A percentile compares a stretch with the other conserved stretches of the same genome.
Evolutionary conservation across 2,329 filamentous ascomycete genomes (phyloP).

Genomic region (Pezicula radicicola): DNA sequence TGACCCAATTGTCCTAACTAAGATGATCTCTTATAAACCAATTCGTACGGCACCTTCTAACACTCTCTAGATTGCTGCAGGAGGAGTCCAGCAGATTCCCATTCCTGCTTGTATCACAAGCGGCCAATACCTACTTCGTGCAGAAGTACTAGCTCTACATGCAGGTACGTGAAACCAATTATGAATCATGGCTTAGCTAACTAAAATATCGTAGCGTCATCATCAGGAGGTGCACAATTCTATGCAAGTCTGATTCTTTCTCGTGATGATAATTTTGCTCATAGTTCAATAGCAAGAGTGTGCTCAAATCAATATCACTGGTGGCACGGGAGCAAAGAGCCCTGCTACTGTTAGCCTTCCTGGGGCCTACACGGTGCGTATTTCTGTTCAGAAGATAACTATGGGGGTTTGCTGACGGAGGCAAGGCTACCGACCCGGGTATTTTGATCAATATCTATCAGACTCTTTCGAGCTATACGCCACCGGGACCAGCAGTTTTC

Average conservation of each 20-base stretch:
- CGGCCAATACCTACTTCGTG: constrained; percentile 56
- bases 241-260: constrained; percentile 27
- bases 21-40: no score
- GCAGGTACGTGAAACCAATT: constrained; percentile 25
- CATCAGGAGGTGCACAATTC: constrained; percentile 39
- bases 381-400: constrained; percentile 12
- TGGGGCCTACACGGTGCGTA: constrained; percentile 25
- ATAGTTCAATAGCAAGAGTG: constrained; percentile 37
- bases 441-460: constrained; percentile 42
- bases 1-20: no score
- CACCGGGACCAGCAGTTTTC: constrained; percentile 34
- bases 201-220: constrained; percentile 27
- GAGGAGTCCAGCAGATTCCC: constrained; percentile 44
- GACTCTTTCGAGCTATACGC: constrained; percentile 30
- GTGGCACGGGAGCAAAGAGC: constrained; percentile 25
- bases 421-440: constrained; percentile 37
- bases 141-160: constrained; percentile 60
- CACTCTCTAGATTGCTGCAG: constrained; percentile 34
- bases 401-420: no score
- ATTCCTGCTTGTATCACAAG: constrained; percentile 49
- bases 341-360: constrained; percentile 18
- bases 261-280: no score
- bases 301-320: constrained; percentile 41
- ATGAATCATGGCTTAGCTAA: background rate
- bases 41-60: no score